Conservation (phyloP, 176 grass and related monocot genomes). For the Urochloa ruziziensis region DNA sequence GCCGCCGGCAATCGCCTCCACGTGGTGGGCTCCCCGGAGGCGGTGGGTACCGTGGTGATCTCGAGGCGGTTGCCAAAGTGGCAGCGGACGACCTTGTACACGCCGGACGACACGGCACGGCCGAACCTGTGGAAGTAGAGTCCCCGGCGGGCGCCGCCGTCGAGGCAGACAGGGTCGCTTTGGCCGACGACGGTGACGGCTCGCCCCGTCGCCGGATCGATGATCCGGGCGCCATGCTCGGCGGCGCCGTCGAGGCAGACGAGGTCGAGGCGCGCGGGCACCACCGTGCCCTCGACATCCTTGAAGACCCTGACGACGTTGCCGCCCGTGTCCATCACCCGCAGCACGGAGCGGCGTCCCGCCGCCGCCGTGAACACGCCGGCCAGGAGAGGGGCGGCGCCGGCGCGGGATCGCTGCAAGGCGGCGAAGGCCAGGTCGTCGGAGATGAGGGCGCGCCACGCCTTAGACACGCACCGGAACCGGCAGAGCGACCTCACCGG, state of each 20-base stretch:
- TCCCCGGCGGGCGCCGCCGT: too few species aligned
- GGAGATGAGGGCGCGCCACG: background rate
- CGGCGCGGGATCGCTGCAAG: background rate
- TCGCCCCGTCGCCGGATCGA: too few species aligned
- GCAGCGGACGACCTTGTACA: too few species aligned
- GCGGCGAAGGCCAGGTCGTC: background rate
- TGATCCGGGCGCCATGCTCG: too few species aligned
- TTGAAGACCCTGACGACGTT: too few species aligned
- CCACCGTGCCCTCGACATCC: background rate
- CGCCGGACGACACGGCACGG: too few species aligned
- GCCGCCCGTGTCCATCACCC: background rate
- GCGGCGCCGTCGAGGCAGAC: too few species aligned
- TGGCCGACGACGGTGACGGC: too few species aligned
- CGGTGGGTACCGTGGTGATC: background rate
- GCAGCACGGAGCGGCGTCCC: background rate
- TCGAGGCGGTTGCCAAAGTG: background rate
- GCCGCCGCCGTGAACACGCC: background rate
- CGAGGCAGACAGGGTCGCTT: too few species aligned
- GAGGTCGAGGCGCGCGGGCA: background rate
- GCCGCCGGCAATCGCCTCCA: background rate
- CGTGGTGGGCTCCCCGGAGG: background rate
- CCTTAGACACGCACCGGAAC: background rate
- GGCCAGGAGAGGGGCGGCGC: background rate
- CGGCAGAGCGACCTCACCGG: background rate
- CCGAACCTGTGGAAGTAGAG: too few species aligned